Percentiles rank a stretch among this genome's conserved stretches.
Evolutionary conservation across 164 flowering plant genomes (phyloP).

Genomic region (Annona squamosa): DNA sequence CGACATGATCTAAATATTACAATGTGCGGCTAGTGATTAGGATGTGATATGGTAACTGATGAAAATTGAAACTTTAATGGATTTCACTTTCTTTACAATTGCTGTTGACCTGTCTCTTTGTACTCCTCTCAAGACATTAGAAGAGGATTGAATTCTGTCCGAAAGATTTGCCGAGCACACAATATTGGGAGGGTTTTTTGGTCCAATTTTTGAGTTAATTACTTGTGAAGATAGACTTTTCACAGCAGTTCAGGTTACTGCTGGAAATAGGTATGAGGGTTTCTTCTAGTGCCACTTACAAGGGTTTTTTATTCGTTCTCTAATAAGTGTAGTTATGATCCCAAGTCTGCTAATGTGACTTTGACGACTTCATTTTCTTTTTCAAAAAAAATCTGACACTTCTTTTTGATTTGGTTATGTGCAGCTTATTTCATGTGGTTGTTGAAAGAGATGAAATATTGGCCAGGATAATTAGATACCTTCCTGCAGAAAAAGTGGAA

Average conservation of each 20-base stretch:
- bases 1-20: background rate
- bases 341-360: background rate
- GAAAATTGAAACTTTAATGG: no score
- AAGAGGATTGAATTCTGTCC: slow-evolving; percentile 80
- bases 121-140: slow-evolving; percentile 69
- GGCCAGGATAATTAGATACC: slow-evolving; percentile 73
- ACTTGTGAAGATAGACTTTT: slow-evolving; percentile 89
- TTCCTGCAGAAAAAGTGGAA: slow-evolving; percentile 79
- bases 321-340: background rate
- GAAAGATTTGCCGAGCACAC: slow-evolving; percentile 51
- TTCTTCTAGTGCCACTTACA: background rate
- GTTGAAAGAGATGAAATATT: slow-evolving; percentile 90
- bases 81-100: no score
- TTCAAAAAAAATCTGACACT: background rate
- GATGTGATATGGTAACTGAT: background rate
- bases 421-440: slow-evolving; percentile 96
- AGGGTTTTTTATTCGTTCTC: background rate
- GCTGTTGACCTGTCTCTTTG: background rate
- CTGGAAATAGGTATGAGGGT: slow-evolving; percentile 76
- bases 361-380: background rate
- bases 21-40: background rate
- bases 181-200: slow-evolving; percentile 57
- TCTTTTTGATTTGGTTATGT: slow-evolving; percentile 5
- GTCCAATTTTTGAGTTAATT: slow-evolving; percentile 82
- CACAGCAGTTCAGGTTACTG: slow-evolving; percentile 98